phyloP scores from a whole-genome alignment of 2,329 filamentous ascomycete genomes.

The Fusarium euwallaceae region DNA sequence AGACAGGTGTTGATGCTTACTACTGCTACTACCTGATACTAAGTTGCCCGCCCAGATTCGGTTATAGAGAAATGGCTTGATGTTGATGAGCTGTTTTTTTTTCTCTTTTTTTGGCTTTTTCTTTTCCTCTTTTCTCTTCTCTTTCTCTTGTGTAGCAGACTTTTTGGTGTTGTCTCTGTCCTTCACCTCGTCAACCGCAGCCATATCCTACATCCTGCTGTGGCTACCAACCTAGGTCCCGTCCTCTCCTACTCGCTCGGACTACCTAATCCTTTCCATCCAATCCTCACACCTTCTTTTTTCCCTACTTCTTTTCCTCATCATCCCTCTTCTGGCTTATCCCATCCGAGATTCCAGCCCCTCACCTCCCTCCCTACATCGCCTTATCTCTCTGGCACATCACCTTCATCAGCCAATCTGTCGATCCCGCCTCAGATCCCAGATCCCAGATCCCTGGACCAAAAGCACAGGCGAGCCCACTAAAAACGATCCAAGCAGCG shows the following conservation, averaged over 20 bases:
- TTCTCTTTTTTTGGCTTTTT: neutral
- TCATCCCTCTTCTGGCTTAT: constrained; percentile 9
- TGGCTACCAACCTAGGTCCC: neutral
- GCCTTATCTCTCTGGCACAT: constrained; percentile 35
- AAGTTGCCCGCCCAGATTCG: constrained; percentile 38
- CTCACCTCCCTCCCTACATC: constrained; percentile 24
- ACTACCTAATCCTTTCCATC: constrained; percentile 3
- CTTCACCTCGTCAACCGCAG: constrained; percentile 37
- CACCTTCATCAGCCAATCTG: constrained; percentile 27
- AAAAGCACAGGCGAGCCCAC: constrained; percentile 30
- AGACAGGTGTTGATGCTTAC: neutral
- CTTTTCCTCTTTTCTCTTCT: constrained; percentile 8
- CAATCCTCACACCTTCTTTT: constrained; percentile 9
- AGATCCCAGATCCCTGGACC: constrained; percentile 42
- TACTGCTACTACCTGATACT: neutral
- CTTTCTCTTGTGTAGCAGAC: constrained; percentile 2
- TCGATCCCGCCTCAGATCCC: constrained; percentile 40
- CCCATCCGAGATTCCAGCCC: constrained; percentile 14
- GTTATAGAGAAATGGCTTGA: constrained; percentile 38
- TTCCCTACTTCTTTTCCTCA: constrained; percentile 2
- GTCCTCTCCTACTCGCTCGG: constrained; percentile 2
- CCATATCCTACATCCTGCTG: neutral
- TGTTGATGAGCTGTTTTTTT: constrained; percentile 18
- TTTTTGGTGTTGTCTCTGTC: constrained; percentile 10
- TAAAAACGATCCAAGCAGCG: constrained; percentile 39